Conservation (phyloP, 2,329 filamentous ascomycete genomes). For the Nothophaeocryptopus gaeumannii region DNA sequence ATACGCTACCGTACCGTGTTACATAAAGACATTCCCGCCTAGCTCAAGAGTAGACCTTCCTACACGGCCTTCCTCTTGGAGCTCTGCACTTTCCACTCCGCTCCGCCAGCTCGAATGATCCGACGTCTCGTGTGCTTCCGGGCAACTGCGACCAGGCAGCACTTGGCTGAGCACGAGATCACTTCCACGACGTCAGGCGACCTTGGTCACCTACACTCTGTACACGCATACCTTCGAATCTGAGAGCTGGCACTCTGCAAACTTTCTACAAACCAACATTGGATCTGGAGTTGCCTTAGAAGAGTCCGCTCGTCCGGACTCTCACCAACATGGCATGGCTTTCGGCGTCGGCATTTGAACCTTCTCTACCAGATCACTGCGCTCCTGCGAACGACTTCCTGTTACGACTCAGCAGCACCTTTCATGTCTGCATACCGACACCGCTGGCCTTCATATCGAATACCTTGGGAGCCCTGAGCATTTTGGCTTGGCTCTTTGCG, state of each 20-base stretch:
- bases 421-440: constrained; percentile 63
- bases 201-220: neutral
- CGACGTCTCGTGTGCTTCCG: neutral
- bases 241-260: neutral
- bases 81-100: neutral
- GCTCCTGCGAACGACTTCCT: constrained; percentile 59
- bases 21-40: constrained; percentile 5
- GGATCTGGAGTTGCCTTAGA: neutral
- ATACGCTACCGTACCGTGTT: constrained; percentile 4
- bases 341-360: constrained; percentile 26
- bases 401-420: constrained; percentile 54
- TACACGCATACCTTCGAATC: constrained; percentile 8
- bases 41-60: constrained; percentile 1
- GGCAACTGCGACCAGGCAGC: constrained; percentile 8
- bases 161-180: constrained; percentile 25
- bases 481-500: constrained; percentile 66
- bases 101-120: too few species aligned
- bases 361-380: constrained; percentile 57
- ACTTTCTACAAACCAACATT: too few species aligned
- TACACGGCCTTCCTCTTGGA: neutral
- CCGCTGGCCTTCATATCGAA: constrained; percentile 62
- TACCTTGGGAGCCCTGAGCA: constrained; percentile 59
- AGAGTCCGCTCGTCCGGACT: neutral
- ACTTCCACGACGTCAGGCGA: constrained; percentile 3
- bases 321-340: constrained; percentile 30